A percentile compares a stretch with the other conserved stretches of the same genome.
phyloP scores from a whole-genome alignment of 805 yeast species.

The Kodamaea hsintzibuensis region DNA sequence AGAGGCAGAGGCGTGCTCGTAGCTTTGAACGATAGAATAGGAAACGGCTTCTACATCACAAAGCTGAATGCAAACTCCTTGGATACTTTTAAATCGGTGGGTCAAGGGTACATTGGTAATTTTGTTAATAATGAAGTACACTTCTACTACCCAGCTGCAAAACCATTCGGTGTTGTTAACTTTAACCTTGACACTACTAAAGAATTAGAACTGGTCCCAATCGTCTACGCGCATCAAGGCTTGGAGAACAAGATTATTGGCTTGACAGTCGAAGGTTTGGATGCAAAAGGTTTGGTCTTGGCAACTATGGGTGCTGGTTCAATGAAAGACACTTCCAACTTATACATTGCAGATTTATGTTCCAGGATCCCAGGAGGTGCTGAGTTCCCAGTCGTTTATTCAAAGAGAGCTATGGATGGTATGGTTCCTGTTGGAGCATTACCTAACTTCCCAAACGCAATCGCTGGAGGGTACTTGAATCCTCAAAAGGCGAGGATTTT shows the following conservation, averaged over 20 bases:
- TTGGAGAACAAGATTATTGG: conserved; percentile 50
- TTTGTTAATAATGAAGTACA: conserved; percentile 67
- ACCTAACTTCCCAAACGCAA: conserved; percentile 41
- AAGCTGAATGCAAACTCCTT: conserved; percentile 70
- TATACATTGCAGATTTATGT: conserved; percentile 36
- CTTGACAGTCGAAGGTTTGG: conserved; percentile 45
- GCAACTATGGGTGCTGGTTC: conserved; percentile 79
- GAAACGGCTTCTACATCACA: conserved; percentile 69
- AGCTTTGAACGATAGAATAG: conserved; percentile 66
- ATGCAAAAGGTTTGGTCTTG: conserved; percentile 55
- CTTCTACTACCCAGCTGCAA: conserved; percentile 62
- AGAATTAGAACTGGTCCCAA: conserved; percentile 48
- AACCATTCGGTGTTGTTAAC: conserved; percentile 50
- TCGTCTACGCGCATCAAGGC: conserved; percentile 63
- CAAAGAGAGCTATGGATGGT: conserved; percentile 71
- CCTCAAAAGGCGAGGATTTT: conserved; percentile 65
- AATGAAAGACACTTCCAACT: conserved; percentile 51
- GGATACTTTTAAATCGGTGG: conserved; percentile 66
- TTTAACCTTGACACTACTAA: conserved; percentile 32
- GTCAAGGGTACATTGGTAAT: conserved; percentile 71
- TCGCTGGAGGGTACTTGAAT: conserved; percentile 65
- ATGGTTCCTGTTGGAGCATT: conserved; percentile 58
- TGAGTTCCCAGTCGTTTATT: conserved; percentile 57
- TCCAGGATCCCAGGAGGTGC: conserved; percentile 17
- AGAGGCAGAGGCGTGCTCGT: conserved; percentile 62